Evolutionary conservation across 2,329 filamentous ascomycete species (phyloP).

Genomic region (Calycina herbarum): DNA sequence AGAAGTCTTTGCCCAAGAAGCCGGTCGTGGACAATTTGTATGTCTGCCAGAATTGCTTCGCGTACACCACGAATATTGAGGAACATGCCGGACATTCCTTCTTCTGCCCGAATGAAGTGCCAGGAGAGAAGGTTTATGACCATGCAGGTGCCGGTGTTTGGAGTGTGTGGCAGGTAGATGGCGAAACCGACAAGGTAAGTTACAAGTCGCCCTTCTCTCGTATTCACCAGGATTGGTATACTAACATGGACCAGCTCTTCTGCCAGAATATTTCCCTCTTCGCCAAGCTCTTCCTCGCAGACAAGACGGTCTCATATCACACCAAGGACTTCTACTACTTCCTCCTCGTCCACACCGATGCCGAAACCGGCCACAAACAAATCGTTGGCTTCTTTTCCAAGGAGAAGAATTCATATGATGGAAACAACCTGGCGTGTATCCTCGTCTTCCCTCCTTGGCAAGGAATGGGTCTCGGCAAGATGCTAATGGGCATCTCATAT

Average conservation of each 20-base stretch:
- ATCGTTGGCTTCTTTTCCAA: conserved; percentile 98
- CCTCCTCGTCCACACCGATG: conserved; percentile 74
- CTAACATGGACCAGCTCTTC: conserved; percentile 60
- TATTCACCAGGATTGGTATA: neutral
- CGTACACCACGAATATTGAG: conserved; percentile 71
- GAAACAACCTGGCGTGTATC: conserved; percentile 96
- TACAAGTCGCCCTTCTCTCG: neutral
- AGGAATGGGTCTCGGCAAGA: conserved; percentile 79
- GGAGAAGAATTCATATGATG: conserved; percentile 98
- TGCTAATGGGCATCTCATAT: conserved; percentile 92
- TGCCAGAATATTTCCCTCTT: conserved; percentile 95
- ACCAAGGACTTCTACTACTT: conserved; percentile 94
- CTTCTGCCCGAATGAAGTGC: conserved; percentile 55
- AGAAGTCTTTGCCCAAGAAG: neutral
- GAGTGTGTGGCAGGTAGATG: conserved; percentile 90
- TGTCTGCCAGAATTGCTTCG: conserved; percentile 92
- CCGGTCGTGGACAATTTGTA: conserved; percentile 67
- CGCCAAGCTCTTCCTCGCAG: conserved; percentile 95
- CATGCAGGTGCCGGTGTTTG: conserved; percentile 70
- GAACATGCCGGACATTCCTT: conserved; percentile 59
- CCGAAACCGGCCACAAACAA: conserved; percentile 46
- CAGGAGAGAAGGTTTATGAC: conserved; percentile 73
- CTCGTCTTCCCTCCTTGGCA: conserved; percentile 96
- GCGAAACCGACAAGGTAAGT: conserved; percentile 73
- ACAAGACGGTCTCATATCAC: conserved; percentile 98